Evolutionary conservation across 352 stramenopile genomes (phyloP).

Genomic region (Albugo laibachii): DNA sequence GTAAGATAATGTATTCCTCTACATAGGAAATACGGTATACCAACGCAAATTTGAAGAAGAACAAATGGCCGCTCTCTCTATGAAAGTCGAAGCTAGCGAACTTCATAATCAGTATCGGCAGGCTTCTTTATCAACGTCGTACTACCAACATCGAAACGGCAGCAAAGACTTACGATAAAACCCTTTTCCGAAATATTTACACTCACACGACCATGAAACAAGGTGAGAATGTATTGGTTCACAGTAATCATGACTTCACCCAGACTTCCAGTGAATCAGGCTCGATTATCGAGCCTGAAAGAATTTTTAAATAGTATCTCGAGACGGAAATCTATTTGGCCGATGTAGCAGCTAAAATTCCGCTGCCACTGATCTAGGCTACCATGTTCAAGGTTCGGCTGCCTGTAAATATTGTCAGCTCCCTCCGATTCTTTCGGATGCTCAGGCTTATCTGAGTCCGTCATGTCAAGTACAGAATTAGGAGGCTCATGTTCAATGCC

Average conservation of each 20-base stretch:
- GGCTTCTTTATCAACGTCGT: no score
- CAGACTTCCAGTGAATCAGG: background rate
- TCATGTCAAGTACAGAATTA: conserved; percentile 18
- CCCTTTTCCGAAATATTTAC: no score
- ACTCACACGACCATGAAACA: background rate
- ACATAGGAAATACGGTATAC: no score
- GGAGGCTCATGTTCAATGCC: conserved; percentile 21
- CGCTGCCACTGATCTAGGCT: conserved; percentile 34
- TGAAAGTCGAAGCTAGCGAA: no score
- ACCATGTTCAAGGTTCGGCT: conserved; percentile 26
- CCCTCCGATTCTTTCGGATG: conserved; percentile 18
- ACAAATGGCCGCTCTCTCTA: no score
- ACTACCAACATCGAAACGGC: no score
- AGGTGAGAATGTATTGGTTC: background rate
- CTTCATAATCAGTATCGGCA: no score
- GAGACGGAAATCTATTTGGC: conserved; percentile 1
- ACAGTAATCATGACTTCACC: background rate
- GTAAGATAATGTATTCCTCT: no score
- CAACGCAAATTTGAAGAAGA: no score
- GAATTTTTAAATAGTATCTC: conserved; percentile 6
- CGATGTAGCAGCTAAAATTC: conserved; percentile 8
- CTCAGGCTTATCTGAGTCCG: conserved; percentile 25
- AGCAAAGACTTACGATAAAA: no score
- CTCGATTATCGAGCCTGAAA: background rate
- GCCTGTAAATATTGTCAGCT: conserved; percentile 7